Conservation (phyloP, 768 basidiomycete genomes). For the Obba rivulosa region DNA sequence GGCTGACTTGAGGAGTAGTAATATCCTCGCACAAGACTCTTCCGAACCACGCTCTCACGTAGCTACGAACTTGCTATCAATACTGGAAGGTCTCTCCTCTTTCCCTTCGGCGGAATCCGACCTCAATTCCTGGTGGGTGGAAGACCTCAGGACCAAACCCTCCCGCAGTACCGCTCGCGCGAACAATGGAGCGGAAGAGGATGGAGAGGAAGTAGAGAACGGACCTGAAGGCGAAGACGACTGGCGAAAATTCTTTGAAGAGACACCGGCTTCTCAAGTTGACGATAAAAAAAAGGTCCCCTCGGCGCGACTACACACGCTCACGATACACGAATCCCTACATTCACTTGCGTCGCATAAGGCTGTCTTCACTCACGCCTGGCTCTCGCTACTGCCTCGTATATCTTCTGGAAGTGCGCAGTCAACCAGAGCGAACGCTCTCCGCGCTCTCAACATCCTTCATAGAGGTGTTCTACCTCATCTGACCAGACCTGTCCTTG, state of each 20-base stretch:
- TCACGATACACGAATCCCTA: slow-evolving; percentile 73
- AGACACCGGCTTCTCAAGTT: slow-evolving; percentile 34
- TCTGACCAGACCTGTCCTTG: slow-evolving; percentile 65
- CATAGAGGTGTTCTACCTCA: slow-evolving; percentile 82
- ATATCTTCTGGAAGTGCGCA: slow-evolving; percentile 36
- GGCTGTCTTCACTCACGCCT: slow-evolving; percentile 76
- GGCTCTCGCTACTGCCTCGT: slow-evolving; percentile 66
- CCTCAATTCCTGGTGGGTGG: slow-evolving; percentile 75
- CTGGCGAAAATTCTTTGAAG: slow-evolving; percentile 85
- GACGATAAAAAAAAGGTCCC: slow-evolving; percentile 32
- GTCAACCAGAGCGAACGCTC: slow-evolving; percentile 36
- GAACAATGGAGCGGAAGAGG: slow-evolving; percentile 25
- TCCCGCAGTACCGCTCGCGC: slow-evolving; percentile 29
- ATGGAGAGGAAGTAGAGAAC: slow-evolving; percentile 33
- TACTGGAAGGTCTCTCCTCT: slow-evolving; percentile 47
- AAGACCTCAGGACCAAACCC: slow-evolving; percentile 57
- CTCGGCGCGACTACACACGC: slow-evolving; percentile 46
- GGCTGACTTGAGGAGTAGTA: slow-evolving; percentile 15
- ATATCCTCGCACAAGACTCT: slow-evolving; percentile 27
- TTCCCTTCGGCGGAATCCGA: slow-evolving; percentile 71
- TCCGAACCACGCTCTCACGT: slow-evolving; percentile 23
- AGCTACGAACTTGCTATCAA: slow-evolving; percentile 25
- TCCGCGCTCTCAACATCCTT: slow-evolving; percentile 68
- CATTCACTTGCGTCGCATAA: slow-evolving; percentile 74
- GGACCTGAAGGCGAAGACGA: slow-evolving; percentile 41